phyloP scores from a whole-genome alignment of 306 rosid species.

The Prosopis cineraria region DNA sequence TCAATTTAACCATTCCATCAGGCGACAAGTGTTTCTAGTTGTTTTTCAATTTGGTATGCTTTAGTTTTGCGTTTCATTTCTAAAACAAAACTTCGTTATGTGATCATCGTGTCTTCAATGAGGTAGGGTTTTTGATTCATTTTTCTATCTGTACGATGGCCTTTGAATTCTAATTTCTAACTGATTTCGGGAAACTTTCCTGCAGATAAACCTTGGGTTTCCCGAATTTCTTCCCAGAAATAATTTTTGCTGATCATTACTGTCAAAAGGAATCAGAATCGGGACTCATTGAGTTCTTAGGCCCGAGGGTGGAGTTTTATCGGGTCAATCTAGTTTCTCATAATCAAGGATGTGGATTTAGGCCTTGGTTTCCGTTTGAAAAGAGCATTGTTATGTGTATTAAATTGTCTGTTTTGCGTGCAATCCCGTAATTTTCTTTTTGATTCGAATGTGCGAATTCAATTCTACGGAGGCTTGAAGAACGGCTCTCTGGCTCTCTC shows the following conservation, averaged over 20 bases:
- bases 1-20: not conserved
- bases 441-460: not conserved
- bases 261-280: not conserved
- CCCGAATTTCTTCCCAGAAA: not conserved
- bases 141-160: not conserved
- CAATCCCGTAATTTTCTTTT: constrained; percentile 13
- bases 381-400: not conserved
- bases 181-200: not conserved
- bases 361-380: not conserved
- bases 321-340: not conserved
- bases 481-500: not conserved
- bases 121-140: not conserved
- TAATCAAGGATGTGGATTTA: not conserved
- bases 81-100: not conserved
- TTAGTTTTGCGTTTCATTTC: not conserved
- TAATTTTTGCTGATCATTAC: not conserved
- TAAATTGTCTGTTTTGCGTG: not conserved
- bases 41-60: not conserved
- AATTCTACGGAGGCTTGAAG: not conserved
- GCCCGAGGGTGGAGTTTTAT: not conserved
- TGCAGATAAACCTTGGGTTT: not conserved
- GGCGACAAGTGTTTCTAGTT: not conserved
- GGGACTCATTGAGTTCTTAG: not conserved
- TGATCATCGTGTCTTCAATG: not conserved
- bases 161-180: not conserved